Evolutionary conservation across 2,329 filamentous ascomycete species (phyloP).

Genomic region (Keithomyces neogunnii): DNA sequence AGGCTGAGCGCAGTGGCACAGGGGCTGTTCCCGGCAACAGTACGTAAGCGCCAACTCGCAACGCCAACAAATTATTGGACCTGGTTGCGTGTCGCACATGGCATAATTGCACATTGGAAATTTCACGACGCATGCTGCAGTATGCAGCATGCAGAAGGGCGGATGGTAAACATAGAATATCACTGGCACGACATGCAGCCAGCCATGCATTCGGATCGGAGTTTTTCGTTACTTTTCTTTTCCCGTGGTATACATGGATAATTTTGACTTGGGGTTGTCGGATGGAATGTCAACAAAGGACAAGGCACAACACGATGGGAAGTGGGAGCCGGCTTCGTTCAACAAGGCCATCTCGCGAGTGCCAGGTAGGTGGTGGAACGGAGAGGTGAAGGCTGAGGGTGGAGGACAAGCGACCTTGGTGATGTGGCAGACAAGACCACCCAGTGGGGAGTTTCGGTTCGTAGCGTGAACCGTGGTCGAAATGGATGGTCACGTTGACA

Average conservation of each 20-base stretch:
- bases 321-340: not conserved
- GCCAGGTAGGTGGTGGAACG: not conserved
- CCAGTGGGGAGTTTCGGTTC: not conserved
- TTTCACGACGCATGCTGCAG: not conserved
- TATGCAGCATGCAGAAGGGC: not conserved
- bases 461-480: not conserved
- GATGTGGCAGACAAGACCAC: not conserved
- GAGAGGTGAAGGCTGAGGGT: not conserved
- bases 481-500: not conserved
- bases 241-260: not conserved
- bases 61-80: not conserved
- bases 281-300: not conserved
- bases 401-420: not conserved
- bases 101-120: too few species aligned
- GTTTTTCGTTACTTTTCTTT: not conserved
- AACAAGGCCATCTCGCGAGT: not conserved
- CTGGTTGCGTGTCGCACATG: too few species aligned
- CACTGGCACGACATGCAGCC: not conserved
- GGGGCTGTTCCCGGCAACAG: not conserved
- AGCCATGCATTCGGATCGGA: not conserved
- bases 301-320: not conserved
- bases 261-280: not conserved
- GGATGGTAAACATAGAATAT: not conserved
- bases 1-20: slow-evolving; percentile 25
- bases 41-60: not conserved